A percentile compares a stretch with the other conserved stretches of the same genome.
Conservation (phyloP, 176 grass and related monocot genomes). For the Carex cristatella region DNA sequence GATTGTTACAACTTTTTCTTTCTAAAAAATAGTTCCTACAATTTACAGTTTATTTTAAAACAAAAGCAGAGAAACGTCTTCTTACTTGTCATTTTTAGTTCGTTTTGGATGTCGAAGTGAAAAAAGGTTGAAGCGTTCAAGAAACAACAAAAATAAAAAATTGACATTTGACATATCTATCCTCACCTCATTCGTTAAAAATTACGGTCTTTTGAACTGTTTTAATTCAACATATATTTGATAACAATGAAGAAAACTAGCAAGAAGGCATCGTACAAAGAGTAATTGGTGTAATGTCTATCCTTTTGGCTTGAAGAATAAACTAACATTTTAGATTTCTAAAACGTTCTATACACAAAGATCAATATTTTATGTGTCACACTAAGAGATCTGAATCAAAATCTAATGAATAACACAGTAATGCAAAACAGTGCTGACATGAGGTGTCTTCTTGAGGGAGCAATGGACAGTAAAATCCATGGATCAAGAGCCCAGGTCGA, state of each 20-base stretch:
- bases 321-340: neutral
- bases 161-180: neutral
- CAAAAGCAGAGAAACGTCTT: neutral
- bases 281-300: neutral
- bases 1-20: too few relatives aligned
- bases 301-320: neutral
- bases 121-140: neutral
- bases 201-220: neutral
- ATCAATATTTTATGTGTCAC: slow-evolving; percentile 1
- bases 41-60: neutral
- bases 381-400: slow-evolving; percentile 3
- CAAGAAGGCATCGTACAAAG: neutral
- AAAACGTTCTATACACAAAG: slow-evolving; percentile 8
- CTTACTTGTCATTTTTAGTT: too few relatives aligned
- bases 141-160: neutral
- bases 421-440: neutral
- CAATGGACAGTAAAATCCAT: neutral
- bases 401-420: slow-evolving; percentile 1
- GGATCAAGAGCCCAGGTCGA: slow-evolving; percentile 38
- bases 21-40: too few relatives aligned
- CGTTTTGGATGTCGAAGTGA: neutral
- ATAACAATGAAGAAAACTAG: neutral
- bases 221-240: neutral
- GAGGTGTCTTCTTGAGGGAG: neutral
- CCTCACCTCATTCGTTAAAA: neutral